Conservation (phyloP, 495 filamentous ascomycete genomes). For the Sordaria brevicollis region DNA sequence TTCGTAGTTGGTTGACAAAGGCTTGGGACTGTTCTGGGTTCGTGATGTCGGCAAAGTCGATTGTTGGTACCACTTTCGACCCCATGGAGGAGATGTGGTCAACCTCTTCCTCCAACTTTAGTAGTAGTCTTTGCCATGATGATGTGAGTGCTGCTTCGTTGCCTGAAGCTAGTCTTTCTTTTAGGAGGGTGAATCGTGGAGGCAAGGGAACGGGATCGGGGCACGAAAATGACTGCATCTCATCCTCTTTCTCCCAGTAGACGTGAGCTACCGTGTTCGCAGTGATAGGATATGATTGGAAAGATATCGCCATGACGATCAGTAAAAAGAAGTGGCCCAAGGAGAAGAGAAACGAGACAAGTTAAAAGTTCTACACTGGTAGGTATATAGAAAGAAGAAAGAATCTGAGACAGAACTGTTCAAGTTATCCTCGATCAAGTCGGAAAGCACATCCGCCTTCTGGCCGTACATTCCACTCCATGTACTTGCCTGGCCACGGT, state of each 20-base stretch:
- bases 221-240: slow-evolving; percentile 6
- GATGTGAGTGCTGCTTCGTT: slow-evolving; percentile 34
- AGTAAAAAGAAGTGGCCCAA: slow-evolving; percentile 1
- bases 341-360: neutral
- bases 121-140: slow-evolving; percentile 62
- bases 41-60: slow-evolving; percentile 48
- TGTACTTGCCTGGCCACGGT: neutral
- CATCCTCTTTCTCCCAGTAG: slow-evolving; percentile 1
- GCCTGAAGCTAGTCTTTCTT: slow-evolving; percentile 48
- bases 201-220: slow-evolving; percentile 46
- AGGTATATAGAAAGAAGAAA: neutral
- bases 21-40: slow-evolving; percentile 31
- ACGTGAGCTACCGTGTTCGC: neutral
- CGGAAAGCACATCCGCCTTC: neutral
- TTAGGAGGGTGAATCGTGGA: slow-evolving; percentile 60
- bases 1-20: slow-evolving; percentile 38
- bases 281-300: slow-evolving; percentile 6
- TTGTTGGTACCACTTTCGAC: slow-evolving; percentile 45
- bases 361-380: neutral
- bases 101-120: slow-evolving; percentile 42
- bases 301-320: slow-evolving; percentile 11
- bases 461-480: neutral
- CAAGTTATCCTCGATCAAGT: neutral
- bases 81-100: slow-evolving; percentile 30
- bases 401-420: neutral